Percentiles rank a stretch among this genome's conserved stretches.
These are phyloP conservation scores for Pythium angustatum DNA, from an alignment of 352 stramenopile species.

Conservation along the genomic window DNA sequence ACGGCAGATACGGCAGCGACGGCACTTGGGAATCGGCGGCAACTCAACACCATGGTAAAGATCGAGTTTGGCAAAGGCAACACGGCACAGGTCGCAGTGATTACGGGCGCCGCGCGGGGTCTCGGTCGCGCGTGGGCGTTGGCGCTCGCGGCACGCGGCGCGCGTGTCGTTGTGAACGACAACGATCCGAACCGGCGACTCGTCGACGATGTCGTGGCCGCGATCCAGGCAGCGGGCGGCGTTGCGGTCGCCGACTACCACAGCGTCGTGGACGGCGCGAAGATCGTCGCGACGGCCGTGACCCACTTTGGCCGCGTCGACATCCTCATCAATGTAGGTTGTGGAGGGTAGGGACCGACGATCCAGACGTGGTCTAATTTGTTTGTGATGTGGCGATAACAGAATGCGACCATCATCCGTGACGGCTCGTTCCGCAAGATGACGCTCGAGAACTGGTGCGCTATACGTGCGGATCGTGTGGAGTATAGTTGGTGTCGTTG, in stretches of 20 bases:
- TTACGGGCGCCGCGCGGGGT: constrained; percentile 56
- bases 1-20: not conserved
- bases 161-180: constrained; percentile 70
- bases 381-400: constrained; percentile 9
- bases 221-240: constrained; percentile 40
- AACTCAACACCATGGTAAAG: constrained; percentile 19
- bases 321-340: constrained; percentile 74
- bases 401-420: constrained; percentile 72
- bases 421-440: constrained; percentile 81
- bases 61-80: constrained; percentile 50
- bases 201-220: constrained; percentile 44
- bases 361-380: constrained; percentile 1
- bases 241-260: constrained; percentile 53
- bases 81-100: constrained; percentile 58
- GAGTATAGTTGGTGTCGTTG: no score
- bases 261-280: constrained; percentile 47
- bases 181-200: constrained; percentile 50
- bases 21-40: not conserved
- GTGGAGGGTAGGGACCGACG: not conserved
- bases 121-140: constrained; percentile 56
- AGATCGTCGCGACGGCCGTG: constrained; percentile 48
- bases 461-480: constrained; percentile 1
- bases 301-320: constrained; percentile 55
- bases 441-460: constrained; percentile 58
- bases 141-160: constrained; percentile 45